A percentile compares a stretch with the other conserved stretches of the same genome.
Conservation (phyloP, 208 protist species). For the Herpetomonas muscarum region DNA sequence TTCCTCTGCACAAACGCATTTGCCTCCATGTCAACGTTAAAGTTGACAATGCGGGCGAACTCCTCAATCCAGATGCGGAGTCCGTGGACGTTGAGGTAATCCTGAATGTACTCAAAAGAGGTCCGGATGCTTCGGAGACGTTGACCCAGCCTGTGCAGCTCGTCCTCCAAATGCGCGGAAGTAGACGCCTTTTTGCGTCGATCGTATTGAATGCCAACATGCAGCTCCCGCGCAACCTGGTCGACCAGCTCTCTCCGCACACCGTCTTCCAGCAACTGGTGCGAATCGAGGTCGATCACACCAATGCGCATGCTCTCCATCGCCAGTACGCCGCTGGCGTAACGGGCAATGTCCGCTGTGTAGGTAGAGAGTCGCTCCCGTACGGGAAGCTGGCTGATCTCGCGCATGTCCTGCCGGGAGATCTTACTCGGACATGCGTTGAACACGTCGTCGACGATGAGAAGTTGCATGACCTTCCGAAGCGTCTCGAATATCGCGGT, state of each 20-base stretch:
- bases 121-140: constrained; percentile 87
- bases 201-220: constrained; percentile 70
- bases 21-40: constrained; percentile 97
- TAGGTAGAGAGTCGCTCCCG: constrained; percentile 80
- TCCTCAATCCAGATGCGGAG: constrained; percentile 97
- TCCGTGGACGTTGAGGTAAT: constrained; percentile 98
- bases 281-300: constrained; percentile 95
- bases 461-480: constrained; percentile 92
- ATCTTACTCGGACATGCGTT: constrained; percentile 72
- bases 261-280: constrained; percentile 96
- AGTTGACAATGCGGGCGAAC: constrained; percentile 94
- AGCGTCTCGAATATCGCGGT: constrained; percentile 94
- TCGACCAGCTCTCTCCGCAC: constrained; percentile 94
- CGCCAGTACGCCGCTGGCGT: constrained; percentile 95
- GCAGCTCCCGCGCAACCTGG: constrained; percentile 68
- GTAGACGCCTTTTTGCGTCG: constrained; percentile 35
- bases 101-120: constrained; percentile 97
- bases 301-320: constrained; percentile 98
- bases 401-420: constrained; percentile 50
- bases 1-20: constrained; percentile 94
- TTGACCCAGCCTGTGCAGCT: constrained; percentile 67
- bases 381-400: constrained; percentile 89
- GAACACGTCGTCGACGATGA: constrained; percentile 67
- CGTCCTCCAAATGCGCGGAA: constrained; percentile 49
- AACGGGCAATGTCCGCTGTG: constrained; percentile 92